Base-by-base conservation (phyloP, 2,329 filamentous ascomycete species). In the Diaporthe caulivora region DNA sequence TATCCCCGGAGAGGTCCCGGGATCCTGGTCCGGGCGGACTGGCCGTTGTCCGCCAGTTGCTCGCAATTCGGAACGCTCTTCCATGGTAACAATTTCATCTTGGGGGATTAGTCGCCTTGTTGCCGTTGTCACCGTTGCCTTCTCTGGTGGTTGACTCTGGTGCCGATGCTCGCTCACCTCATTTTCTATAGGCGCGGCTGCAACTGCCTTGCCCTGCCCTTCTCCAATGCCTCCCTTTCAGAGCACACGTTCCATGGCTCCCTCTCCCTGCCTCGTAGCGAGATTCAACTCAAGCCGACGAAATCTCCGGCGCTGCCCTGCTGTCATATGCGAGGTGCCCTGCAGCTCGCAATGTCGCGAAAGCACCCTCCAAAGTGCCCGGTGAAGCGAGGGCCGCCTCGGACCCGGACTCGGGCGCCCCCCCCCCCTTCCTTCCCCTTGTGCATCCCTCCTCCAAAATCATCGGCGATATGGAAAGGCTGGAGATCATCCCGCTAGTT, bases 401-500 rank as follows among this genome's bases (percentile, higher is more conserved):
- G 62, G 62, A 51, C 62, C 34, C 26, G 44, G 18, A 42, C 44
- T 49, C 24, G 21, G 60, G n/a, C 9, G 26, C 15, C 34, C 21
- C 55, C 13, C 17, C 53, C 26, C 29, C n/a, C n/a, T n/a, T n/a
- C n/a, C n/a, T n/a, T n/a, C 17, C 11, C 26, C 9, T 47, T 31
- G 60, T 34, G 42, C 24, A n/a, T 49, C 60, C 58, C 42, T 34
- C 60, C 42, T 21, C 17, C 40, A 17, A 13, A 26, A 10, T 17
- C 21, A 9, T 24, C 44, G 62, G 31, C 31, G 62, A 53, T 26
- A 67, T 53, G 47, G 62, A 67, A 67, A 15, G 18, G 47, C 62
- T 67, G 47, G 47, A 53, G 47, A 67, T 67, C 47, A 51, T 67
- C 62, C 62, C 62, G 62, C 62, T 67, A 67, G 62, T 67, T 67